These are phyloP conservation scores for Pseudogymnoascus sp. DNA, from an alignment of 2,329 filamentous ascomycete genomes.

Conservation along the genomic window DNA sequence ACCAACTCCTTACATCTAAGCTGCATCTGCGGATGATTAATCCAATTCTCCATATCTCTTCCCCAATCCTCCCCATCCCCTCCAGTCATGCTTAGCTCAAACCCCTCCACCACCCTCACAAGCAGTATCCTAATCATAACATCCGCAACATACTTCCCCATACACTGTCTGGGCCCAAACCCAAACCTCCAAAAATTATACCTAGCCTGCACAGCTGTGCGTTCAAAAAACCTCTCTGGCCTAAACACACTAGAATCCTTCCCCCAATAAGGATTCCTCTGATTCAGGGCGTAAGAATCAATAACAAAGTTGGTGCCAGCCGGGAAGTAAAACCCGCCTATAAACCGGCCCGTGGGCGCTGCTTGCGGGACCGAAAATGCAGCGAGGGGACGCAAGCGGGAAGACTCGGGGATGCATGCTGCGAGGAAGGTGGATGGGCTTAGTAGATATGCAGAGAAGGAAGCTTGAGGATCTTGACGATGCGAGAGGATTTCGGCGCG, in stretches of 20 bases:
- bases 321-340: slow-evolving; percentile 32
- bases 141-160: slow-evolving; percentile 36
- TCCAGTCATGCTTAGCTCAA: too few species aligned
- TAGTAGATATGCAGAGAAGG: slow-evolving; percentile 11
- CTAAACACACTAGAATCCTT: slow-evolving; percentile 32
- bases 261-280: slow-evolving; percentile 33
- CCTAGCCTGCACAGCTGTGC: slow-evolving; percentile 17
- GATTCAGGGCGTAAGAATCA: slow-evolving; percentile 37
- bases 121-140: slow-evolving; percentile 24
- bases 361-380: slow-evolving; percentile 37
- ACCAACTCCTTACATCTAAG: too few species aligned
- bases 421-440: slow-evolving; percentile 24
- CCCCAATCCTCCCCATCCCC: too few species aligned
- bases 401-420: slow-evolving; percentile 34
- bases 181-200: slow-evolving; percentile 39
- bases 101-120: too few species aligned
- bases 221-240: slow-evolving; percentile 21
- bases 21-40: too few species aligned
- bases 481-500: slow-evolving; percentile 21
- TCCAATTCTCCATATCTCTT: too few species aligned
- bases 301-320: slow-evolving; percentile 34
- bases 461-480: slow-evolving; percentile 16
- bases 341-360: slow-evolving; percentile 28
- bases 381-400: slow-evolving; percentile 32
- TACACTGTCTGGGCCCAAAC: slow-evolving; percentile 37